Evolutionary conservation across 495 filamentous ascomycete genomes (phyloP).

Genomic region (Clavariopsis aquatica): DNA sequence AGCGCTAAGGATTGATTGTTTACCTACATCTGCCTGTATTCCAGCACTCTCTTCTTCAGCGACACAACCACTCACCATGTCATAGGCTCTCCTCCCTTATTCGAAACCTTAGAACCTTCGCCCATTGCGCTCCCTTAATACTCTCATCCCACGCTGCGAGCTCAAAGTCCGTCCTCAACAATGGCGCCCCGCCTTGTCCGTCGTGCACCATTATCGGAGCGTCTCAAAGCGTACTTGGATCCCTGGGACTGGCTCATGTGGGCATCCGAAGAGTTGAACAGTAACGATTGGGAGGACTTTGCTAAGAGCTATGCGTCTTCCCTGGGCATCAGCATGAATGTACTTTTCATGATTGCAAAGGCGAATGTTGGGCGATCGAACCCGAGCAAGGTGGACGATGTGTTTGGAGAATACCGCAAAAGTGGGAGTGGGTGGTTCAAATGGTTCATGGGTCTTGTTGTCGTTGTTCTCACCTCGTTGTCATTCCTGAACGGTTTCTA

Average conservation of each 20-base stretch:
- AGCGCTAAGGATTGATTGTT: slow-evolving; percentile 13
- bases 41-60: neutral
- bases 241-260: slow-evolving; percentile 85
- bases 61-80: slow-evolving; percentile 15
- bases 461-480: slow-evolving; percentile 64
- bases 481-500: slow-evolving; percentile 76
- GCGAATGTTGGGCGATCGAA: slow-evolving; percentile 61
- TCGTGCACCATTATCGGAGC: slow-evolving; percentile 70
- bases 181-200: slow-evolving; percentile 79
- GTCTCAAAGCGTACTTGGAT: slow-evolving; percentile 76
- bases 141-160: neutral
- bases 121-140: neutral
- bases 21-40: neutral
- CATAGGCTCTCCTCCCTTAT: slow-evolving; percentile 4
- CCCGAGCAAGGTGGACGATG: slow-evolving; percentile 62
- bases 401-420: slow-evolving; percentile 69
- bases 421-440: slow-evolving; percentile 61
- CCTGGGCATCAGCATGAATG: slow-evolving; percentile 72
- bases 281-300: slow-evolving; percentile 80
- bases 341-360: slow-evolving; percentile 77
- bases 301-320: slow-evolving; percentile 70
- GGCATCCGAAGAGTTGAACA: slow-evolving; percentile 86
- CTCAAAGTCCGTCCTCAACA: slow-evolving; percentile 7
- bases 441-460: slow-evolving; percentile 75
- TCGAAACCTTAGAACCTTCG: neutral